Conservation (phyloP, 163 green algal genomes). For the Coccomyxa subellipsoidea region DNA sequence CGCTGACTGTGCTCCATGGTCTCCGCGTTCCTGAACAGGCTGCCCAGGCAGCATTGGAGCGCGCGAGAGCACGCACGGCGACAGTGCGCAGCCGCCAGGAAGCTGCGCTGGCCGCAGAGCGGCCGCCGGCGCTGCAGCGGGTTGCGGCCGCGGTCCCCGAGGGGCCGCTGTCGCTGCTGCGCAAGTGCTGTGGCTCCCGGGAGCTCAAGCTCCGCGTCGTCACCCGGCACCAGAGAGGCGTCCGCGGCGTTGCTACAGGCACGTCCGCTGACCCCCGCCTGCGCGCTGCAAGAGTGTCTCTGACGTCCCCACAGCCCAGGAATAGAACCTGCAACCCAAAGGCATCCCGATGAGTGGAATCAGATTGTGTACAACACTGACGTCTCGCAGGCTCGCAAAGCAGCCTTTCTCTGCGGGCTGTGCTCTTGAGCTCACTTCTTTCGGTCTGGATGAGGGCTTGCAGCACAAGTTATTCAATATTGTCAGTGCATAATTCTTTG, state of each 20-base stretch:
- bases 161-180: constrained; percentile 53
- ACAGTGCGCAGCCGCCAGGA: constrained; percentile 4
- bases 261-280: background rate
- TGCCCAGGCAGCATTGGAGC: background rate
- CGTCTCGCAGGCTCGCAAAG: no score
- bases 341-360: no score
- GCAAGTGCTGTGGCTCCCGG: constrained; percentile 20
- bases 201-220: constrained; percentile 48
- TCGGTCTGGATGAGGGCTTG: no score
- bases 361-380: no score
- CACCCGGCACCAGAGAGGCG: constrained; percentile 62
- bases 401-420: no score
- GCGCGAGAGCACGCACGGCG: background rate
- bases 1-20: background rate
- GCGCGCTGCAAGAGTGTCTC: no score
- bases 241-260: constrained; percentile 50
- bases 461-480: no score
- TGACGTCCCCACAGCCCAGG: no score
- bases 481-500: no score
- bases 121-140: background rate
- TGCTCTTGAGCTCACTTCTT: no score
- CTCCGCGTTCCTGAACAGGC: background rate
- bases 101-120: background rate
- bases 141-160: constrained; percentile 11
- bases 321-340: no score